Conservation (phyloP, 2,329 filamentous ascomycete species). For the Aspergillus sp. region DNA sequence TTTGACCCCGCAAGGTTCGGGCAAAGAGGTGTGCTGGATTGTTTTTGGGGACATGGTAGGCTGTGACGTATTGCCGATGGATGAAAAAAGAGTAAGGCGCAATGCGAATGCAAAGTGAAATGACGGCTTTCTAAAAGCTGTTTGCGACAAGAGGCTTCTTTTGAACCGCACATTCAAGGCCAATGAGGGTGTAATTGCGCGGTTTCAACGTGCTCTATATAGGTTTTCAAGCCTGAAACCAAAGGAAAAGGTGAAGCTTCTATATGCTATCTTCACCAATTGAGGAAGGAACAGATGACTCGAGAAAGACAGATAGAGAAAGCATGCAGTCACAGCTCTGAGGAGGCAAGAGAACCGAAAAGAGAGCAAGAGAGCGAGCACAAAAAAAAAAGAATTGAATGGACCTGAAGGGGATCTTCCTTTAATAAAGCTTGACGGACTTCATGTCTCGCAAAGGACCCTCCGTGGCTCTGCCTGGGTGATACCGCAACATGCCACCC, state of each 20-base stretch:
- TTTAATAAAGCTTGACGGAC: not conserved
- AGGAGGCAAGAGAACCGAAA: not conserved
- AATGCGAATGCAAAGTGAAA: not conserved
- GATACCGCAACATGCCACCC: slow-evolving; percentile 20
- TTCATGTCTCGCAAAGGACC: not conserved
- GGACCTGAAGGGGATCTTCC: not conserved
- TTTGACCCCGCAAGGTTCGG: slow-evolving; percentile 33
- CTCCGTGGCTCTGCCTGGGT: slow-evolving; percentile 14
- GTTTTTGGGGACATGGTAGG: slow-evolving; percentile 25
- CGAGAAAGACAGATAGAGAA: not conserved
- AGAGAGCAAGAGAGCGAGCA: not conserved
- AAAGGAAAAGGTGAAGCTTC: not conserved
- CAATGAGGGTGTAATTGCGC: not conserved
- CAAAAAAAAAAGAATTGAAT: not conserved
- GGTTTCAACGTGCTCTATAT: not conserved
- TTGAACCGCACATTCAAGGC: not conserved
- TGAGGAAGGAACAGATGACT: not conserved
- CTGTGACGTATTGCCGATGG: not conserved
- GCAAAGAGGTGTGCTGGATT: slow-evolving; percentile 22
- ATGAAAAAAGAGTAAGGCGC: not conserved
- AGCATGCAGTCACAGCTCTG: not conserved
- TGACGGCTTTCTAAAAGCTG: not conserved
- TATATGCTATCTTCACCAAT: not conserved
- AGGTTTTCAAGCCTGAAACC: not conserved
- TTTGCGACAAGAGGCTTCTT: not conserved